Conservation (phyloP, 2,329 filamentous ascomycete species). For the Teratosphaeria pseudoeucalypti region DNA sequence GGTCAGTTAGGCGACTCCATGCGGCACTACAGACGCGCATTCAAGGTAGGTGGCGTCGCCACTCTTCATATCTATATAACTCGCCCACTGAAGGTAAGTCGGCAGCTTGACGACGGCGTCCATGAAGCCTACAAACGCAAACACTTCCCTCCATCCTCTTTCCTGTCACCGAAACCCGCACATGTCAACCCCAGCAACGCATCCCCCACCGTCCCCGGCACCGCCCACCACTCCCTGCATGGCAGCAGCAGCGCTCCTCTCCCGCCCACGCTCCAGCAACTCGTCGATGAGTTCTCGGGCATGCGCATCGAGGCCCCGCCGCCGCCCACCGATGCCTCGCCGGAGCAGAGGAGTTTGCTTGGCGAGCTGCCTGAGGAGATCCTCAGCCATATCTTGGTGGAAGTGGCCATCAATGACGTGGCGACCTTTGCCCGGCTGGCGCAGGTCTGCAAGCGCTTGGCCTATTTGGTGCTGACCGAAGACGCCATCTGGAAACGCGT, state of each 20-base stretch:
- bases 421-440: constrained; percentile 65
- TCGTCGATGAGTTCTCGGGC: constrained; percentile 65
- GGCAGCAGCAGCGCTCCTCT: constrained; percentile 29
- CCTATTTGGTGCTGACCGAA: constrained; percentile 74
- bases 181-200: constrained; percentile 40
- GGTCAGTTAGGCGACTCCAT: constrained; percentile 85
- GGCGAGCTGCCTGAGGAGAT: constrained; percentile 72
- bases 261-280: constrained; percentile 48
- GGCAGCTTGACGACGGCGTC: constrained; percentile 69
- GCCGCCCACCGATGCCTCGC: constrained; percentile 60
- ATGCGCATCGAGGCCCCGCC: constrained; percentile 58
- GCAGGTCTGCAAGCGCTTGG: constrained; percentile 75
- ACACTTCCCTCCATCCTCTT: constrained; percentile 62
- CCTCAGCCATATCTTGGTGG: constrained; percentile 63
- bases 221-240: constrained; percentile 48
- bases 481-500: constrained; percentile 77
- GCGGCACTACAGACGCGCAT: constrained; percentile 78
- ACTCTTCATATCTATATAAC: not conserved
- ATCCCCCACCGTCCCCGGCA: constrained; percentile 41
- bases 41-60: constrained; percentile 49
- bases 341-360: constrained; percentile 70
- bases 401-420: constrained; percentile 64
- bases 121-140: constrained; percentile 84
- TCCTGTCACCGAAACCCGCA: constrained; percentile 37
- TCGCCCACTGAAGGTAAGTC: constrained; percentile 20